Conservation (phyloP, 768 basidiomycete genomes). For the Trametes punicea region DNA sequence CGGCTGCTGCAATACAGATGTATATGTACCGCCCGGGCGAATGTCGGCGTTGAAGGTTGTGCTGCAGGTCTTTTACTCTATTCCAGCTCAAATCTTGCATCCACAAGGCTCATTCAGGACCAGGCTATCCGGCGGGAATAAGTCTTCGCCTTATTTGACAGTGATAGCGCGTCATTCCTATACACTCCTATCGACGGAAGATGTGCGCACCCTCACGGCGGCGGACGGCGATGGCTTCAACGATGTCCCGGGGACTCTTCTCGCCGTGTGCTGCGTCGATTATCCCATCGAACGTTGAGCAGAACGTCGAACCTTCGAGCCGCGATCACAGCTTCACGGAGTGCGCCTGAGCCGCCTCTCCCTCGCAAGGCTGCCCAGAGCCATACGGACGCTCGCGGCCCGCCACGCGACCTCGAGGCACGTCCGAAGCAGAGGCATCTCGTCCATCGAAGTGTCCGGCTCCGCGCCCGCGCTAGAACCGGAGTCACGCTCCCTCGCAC, state of each 20-base stretch:
- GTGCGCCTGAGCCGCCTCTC: neutral
- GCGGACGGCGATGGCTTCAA: slow-evolving; percentile 1
- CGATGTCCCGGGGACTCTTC: neutral
- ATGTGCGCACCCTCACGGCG: slow-evolving; percentile 10
- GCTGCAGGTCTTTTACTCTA: slow-evolving; percentile 1
- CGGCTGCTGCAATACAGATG: slow-evolving; percentile 8
- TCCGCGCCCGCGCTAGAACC: slow-evolving; percentile 16
- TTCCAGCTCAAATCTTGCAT: neutral
- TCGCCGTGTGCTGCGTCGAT: neutral
- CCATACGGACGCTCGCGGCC: neutral
- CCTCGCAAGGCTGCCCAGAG: neutral
- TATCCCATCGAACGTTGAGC: neutral
- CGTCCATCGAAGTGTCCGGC: slow-evolving; percentile 18
- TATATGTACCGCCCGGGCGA: slow-evolving; percentile 12
- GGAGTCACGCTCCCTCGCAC: neutral
- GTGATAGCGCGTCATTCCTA: neutral
- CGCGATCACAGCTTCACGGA: slow-evolving; percentile 5
- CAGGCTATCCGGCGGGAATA: slow-evolving; percentile 1
- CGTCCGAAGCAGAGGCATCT: neutral
- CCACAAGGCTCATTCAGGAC: neutral
- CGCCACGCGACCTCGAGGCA: slow-evolving; percentile 16
- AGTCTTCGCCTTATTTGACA: neutral
- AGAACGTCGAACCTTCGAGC: neutral
- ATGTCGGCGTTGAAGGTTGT: slow-evolving; percentile 9
- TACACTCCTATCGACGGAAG: neutral